Evolutionary conservation across 2,329 filamentous ascomycete genomes (phyloP).

Genomic region (Fusarium sp.): DNA sequence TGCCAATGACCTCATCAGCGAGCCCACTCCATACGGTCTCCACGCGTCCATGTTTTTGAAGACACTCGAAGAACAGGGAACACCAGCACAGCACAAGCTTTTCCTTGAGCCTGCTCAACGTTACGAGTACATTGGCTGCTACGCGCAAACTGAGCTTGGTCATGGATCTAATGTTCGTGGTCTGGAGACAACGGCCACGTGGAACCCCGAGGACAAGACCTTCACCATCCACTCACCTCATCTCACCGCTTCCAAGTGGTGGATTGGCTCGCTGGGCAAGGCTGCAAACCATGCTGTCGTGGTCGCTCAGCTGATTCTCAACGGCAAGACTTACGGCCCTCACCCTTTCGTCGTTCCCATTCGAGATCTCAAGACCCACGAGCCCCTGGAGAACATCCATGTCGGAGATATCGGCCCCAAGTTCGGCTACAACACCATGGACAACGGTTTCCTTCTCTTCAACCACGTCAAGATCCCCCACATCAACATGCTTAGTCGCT

Average conservation of each 20-base stretch:
- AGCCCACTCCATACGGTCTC: slow-evolving; percentile 79
- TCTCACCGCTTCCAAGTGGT: slow-evolving; percentile 84
- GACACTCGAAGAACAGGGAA: slow-evolving; percentile 78
- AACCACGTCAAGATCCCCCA: slow-evolving; percentile 81
- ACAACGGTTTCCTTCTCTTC: slow-evolving; percentile 83
- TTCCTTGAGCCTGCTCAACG: slow-evolving; percentile 77
- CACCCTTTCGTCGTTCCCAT: slow-evolving; percentile 85
- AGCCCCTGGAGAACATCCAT: slow-evolving; percentile 76
- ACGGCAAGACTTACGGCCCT: slow-evolving; percentile 76
- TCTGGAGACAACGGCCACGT: slow-evolving; percentile 79
- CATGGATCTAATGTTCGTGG: slow-evolving; percentile 83
- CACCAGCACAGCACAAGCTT: slow-evolving; percentile 77
- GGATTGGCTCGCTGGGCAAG: slow-evolving; percentile 83
- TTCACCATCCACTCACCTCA: slow-evolving; percentile 81
- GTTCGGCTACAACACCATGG: slow-evolving; percentile 84
- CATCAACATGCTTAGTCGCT: slow-evolving; percentile 78
- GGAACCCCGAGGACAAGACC: slow-evolving; percentile 79
- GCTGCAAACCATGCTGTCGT: slow-evolving; percentile 83
- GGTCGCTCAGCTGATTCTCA: slow-evolving; percentile 80
- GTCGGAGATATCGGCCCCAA: slow-evolving; percentile 87
- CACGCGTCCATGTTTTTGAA: slow-evolving; percentile 67
- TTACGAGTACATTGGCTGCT: slow-evolving; percentile 82
- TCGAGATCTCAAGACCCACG: slow-evolving; percentile 75
- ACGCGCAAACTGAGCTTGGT: slow-evolving; percentile 84
- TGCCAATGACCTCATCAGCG: slow-evolving; percentile 77